Evolutionary conservation across 2,329 filamentous ascomycete genomes (phyloP), one percentile per base, ranked within the genome.

Genomic region (Botryosphaeria dothidea): DNA sequence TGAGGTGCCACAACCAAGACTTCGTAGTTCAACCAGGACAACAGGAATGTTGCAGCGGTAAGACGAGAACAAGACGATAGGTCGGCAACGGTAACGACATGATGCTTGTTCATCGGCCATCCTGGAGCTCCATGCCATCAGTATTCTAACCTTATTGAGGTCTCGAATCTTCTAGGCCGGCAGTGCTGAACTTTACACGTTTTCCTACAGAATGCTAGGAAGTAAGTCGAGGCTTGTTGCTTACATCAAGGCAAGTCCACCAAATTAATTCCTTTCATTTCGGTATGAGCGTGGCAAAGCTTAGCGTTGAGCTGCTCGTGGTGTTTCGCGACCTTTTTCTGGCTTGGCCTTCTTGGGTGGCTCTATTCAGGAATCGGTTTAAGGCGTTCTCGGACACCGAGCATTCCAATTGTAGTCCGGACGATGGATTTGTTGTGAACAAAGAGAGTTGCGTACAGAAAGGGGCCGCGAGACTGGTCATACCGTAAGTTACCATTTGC

Each of bases 1-100:
- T 46, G 25, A 45, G 25, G 56, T 60, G 13, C 3, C 38, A 60
- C 56, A 34, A 57, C 56, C 41, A 60, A 60, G 56, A 46, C 56
- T 34, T 46, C n/a, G 13, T 29, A 31, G 13, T n/a, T 45, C n/a
- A n/a, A n/a, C n/a, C n/a, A n/a, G n/a, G n/a, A n/a, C n/a, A 4
- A 11, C 9, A 60, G 19, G 56, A 46, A 60, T 60, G 41, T n/a
- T 21, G 36, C 25, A 13, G 2, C 15, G 4, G 21, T 17, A 4
- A 43, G 36, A 23, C 4, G 2, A 45, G 54, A 43, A 7, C 3
- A 7, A 41, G 21, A 41, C 11, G 13, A 21, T n/a, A 4, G 23
- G 11, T 15, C 4, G 46, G 2, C 43, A n/a, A 25, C n/a, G 4
- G 21, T 25, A 25, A 17, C 3, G 4, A 13, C 6, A 23, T 21